Evolutionary conservation across 2,329 filamentous ascomycete species (phyloP).

Genomic region (Hymenoscyphus fraxineus): DNA sequence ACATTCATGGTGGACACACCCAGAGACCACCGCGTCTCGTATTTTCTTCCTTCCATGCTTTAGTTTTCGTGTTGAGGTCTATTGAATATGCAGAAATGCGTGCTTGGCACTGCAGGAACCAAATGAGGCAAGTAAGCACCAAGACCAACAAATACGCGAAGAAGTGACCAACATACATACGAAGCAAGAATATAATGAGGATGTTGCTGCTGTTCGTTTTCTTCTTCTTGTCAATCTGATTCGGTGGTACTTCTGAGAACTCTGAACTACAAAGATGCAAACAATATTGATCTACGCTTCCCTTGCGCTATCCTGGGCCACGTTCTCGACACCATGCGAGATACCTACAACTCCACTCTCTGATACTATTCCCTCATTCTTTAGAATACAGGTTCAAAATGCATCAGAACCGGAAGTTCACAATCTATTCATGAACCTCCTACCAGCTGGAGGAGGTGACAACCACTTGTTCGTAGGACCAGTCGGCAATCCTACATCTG

Average conservation of each 20-base stretch:
- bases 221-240: not conserved
- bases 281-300: constrained; percentile 6
- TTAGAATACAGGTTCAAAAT: constrained; percentile 39
- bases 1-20: no score
- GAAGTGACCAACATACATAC: not conserved
- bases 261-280: constrained; percentile 14
- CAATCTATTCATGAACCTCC: constrained; percentile 39
- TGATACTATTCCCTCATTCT: constrained; percentile 36
- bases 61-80: not conserved
- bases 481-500: constrained; percentile 37
- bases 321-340: constrained; percentile 30
- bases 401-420: constrained; percentile 37
- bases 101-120: constrained; percentile 1
- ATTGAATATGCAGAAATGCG: not conserved
- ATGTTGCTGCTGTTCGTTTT: not conserved
- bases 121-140: not conserved
- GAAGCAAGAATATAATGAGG: not conserved
- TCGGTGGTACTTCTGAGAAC: not conserved
- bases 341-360: constrained; percentile 33
- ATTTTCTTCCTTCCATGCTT: not conserved
- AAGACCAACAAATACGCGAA: not conserved
- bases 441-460: constrained; percentile 40
- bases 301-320: constrained; percentile 21
- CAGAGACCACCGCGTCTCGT: not conserved
- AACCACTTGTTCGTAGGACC: constrained; percentile 40